Conservation (phyloP, 768 basidiomycete genomes). For the Wakefieldia striispora region DNA sequence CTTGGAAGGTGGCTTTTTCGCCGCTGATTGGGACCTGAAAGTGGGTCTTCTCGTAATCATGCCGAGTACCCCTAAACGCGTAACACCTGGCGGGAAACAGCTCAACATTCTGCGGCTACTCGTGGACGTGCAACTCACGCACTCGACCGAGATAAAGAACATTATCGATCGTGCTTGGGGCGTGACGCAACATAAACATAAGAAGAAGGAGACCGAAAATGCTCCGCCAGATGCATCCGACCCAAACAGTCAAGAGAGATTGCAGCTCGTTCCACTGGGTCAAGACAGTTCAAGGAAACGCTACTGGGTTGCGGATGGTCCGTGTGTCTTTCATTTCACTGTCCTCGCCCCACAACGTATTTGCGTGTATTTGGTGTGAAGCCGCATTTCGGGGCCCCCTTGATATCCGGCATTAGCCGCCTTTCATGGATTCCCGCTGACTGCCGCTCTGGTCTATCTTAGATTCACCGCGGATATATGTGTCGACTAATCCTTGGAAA, state of each 20-base stretch:
- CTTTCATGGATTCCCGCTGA: slow-evolving; percentile 33
- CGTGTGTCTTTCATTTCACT: slow-evolving; percentile 49
- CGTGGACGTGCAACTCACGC: slow-evolving; percentile 78
- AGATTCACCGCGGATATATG: slow-evolving; percentile 86
- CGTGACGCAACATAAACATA: slow-evolving; percentile 79
- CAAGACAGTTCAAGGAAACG: slow-evolving; percentile 75
- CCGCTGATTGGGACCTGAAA: slow-evolving; percentile 80
- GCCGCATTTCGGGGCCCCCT: slow-evolving; percentile 44
- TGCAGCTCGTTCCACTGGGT: slow-evolving; percentile 70
- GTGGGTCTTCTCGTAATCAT: slow-evolving; percentile 44
- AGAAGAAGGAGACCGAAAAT: slow-evolving; percentile 66
- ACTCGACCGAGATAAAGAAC: slow-evolving; percentile 65
- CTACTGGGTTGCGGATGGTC: slow-evolving; percentile 88
- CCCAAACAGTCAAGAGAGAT: slow-evolving; percentile 60
- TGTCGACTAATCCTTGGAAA: slow-evolving; percentile 90
- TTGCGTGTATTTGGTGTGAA: slow-evolving; percentile 71
- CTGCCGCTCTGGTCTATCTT: slow-evolving; percentile 31
- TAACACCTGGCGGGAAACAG: slow-evolving; percentile 39
- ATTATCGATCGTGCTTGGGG: slow-evolving; percentile 85
- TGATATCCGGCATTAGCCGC: slow-evolving; percentile 38
- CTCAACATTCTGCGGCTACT: slow-evolving; percentile 81
- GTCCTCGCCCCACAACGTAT: slow-evolving; percentile 43
- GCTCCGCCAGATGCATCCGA: slow-evolving; percentile 57
- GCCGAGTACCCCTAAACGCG: slow-evolving; percentile 29
- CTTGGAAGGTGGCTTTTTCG: slow-evolving; percentile 72